phyloP scores from a whole-genome alignment of 169 alveolate species.

The Neospora caninum region DNA sequence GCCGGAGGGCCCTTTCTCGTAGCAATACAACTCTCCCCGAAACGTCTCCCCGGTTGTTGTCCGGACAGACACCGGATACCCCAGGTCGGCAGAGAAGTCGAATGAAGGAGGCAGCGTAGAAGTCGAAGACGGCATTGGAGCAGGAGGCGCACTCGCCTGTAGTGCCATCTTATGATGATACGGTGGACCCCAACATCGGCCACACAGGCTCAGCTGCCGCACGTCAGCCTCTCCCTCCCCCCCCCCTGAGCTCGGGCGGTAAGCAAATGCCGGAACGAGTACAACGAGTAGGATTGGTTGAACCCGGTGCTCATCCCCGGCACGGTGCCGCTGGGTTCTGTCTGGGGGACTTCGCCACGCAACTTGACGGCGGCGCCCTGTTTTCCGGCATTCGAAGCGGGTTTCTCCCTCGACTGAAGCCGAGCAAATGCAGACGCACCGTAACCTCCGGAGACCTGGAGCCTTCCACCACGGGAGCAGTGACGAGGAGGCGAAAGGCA shows the following conservation, averaged over 20 bases:
- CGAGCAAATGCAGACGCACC: too few species aligned
- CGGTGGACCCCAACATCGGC: background rate
- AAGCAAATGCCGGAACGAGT: background rate
- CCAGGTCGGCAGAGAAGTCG: conserved; percentile 14
- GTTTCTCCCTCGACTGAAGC: too few species aligned
- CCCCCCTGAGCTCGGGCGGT: background rate
- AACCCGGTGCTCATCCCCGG: too few species aligned
- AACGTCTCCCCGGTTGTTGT: conserved; percentile 8
- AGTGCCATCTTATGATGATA: background rate
- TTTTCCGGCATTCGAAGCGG: too few species aligned
- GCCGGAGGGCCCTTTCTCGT: background rate
- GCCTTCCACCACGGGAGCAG: too few species aligned
- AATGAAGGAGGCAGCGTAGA: background rate
- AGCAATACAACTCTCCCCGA: conserved; percentile 2
- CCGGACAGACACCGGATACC: background rate
- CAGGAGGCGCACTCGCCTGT: background rate
- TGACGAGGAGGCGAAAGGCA: too few species aligned
- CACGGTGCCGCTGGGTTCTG: too few species aligned
- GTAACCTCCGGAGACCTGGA: too few species aligned
- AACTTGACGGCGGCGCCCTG: too few species aligned
- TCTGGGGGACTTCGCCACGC: too few species aligned
- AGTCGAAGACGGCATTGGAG: background rate
- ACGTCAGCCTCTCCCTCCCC: background rate
- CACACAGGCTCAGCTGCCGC: background rate
- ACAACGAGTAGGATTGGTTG: too few species aligned